Evolutionary conservation across 2,329 filamentous ascomycete genomes (phyloP), one percentile per base, ranked within the genome.

Genomic region (Chaetothyriales sp.): DNA sequence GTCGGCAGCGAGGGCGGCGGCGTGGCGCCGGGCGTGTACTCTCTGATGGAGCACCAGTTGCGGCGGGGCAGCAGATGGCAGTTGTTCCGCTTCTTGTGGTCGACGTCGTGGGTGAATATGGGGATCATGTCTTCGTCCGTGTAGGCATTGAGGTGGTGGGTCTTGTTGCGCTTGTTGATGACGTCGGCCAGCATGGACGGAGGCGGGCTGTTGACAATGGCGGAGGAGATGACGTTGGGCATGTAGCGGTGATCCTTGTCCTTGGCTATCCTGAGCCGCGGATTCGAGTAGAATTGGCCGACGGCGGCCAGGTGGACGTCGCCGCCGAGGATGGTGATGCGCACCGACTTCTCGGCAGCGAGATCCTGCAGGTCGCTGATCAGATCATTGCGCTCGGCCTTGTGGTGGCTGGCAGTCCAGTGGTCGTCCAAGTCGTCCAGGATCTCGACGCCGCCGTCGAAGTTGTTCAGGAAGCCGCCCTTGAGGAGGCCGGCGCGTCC

Each of bases 51-150:
- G 66, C 90, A 97, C 86, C 90, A 98, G 66, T 98, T 98, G 29
- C 92, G 80, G 54, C 92, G 84, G 18, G 89, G 89, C 8, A 97
- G 74, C 1, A 98, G 73, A 54, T 83, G 82, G 63, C 88, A 94
- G 67, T 98, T 98, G 68, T 95, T 97, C 56, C 92, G 80, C 18
- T 82, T 76, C 66, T 88, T 94, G 43, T 87, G 86, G 62, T 95
- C 89, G 1, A 95, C 87, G 58, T 94, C 92, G 52, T 88, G 81
- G 1, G 77, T 80, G 66, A 98, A 98, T 55, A 98, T 81, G 0
- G 90, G 88, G 44, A 97, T 92, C 86, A 98, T 94, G 67, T 87
- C 82, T 68, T 98, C 92, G 52, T 97, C 87, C 0, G 92, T 98
- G 51, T 89, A 74, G 0, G 69, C 66, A 61, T 83, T 78, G 47